phyloP scores from a whole-genome alignment of 78 protist species.

The Dictyostelium intermedium region DNA sequence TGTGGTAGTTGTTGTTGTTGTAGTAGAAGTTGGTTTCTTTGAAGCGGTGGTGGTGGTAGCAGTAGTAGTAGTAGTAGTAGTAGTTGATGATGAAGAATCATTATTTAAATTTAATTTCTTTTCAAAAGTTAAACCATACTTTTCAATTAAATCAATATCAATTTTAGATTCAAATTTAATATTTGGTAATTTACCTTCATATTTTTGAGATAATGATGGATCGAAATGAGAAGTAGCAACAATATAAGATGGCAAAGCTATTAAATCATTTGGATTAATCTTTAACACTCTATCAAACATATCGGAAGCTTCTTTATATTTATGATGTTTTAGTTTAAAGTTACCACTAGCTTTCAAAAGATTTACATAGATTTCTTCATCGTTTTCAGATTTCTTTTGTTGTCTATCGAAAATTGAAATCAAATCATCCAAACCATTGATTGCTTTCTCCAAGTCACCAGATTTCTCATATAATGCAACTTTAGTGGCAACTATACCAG shows the following conservation, averaged over 20 bases:
- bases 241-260: conserved; percentile 62
- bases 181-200: conserved; percentile 53
- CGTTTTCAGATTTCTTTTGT: conserved; percentile 30
- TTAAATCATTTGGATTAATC: conserved; percentile 50
- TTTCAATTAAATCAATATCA: conserved; percentile 57
- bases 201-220: conserved; percentile 58
- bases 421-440: neutral
- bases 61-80: neutral
- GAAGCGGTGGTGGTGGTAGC: neutral
- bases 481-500: conserved; percentile 54
- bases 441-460: conserved; percentile 52
- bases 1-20: neutral
- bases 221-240: conserved; percentile 69
- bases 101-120: conserved; percentile 10
- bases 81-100: neutral
- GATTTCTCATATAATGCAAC: conserved; percentile 57
- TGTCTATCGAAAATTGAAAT: conserved; percentile 4
- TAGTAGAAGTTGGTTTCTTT: neutral
- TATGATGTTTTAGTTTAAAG: conserved; percentile 65
- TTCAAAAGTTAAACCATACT: conserved; percentile 40
- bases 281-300: conserved; percentile 43
- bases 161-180: conserved; percentile 24
- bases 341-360: conserved; percentile 48
- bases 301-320: conserved; percentile 59
- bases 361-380: conserved; percentile 9